Percentiles rank a stretch among this genome's conserved stretches.
These are phyloP conservation scores for Hyphopichia pseudoburtonii DNA, from an alignment of 1,139 yeast species.

Conservation along the genomic window DNA sequence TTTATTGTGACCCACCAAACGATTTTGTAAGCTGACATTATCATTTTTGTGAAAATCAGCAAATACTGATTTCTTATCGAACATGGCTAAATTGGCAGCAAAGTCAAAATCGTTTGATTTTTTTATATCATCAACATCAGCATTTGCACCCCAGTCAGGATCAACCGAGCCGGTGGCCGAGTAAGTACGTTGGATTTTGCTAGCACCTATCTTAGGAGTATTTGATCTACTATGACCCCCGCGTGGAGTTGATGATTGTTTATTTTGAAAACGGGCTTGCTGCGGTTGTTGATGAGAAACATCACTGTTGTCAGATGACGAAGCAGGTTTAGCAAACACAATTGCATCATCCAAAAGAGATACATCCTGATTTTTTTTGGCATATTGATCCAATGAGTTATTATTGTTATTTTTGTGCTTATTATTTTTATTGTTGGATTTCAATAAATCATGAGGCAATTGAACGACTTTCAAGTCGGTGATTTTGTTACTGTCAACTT, in stretches of 20 bases:
- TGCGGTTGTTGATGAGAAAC: background rate
- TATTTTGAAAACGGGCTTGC: background rate
- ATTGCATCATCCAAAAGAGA: constrained; percentile 27
- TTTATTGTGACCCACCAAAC: constrained; percentile 78
- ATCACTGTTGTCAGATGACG: background rate
- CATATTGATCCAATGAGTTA: constrained; percentile 2
- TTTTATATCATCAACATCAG: constrained; percentile 49
- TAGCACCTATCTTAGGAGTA: constrained; percentile 16
- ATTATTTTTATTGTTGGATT: constrained; percentile 9
- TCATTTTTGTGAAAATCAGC: constrained; percentile 72
- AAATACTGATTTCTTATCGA: constrained; percentile 79
- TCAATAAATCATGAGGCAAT: constrained; percentile 40
- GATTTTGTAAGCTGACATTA: constrained; percentile 54
- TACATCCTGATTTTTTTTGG: constrained; percentile 2
- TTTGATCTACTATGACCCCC: constrained; percentile 10
- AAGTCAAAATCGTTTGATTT: constrained; percentile 77
- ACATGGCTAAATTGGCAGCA: constrained; percentile 76
- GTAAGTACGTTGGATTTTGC: constrained; percentile 4
- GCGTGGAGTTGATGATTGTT: background rate
- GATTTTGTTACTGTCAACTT: constrained; percentile 34
- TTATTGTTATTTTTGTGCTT: constrained; percentile 16
- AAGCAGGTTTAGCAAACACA: constrained; percentile 19
- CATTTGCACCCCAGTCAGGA: constrained; percentile 50
- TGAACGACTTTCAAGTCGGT: constrained; percentile 51
- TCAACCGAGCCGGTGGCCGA: constrained; percentile 12